Evolutionary conservation across 75 land plant genomes (phyloP), one percentile per base, ranked within the genome.

Genomic region (Pseudotsuga menziesii): DNA sequence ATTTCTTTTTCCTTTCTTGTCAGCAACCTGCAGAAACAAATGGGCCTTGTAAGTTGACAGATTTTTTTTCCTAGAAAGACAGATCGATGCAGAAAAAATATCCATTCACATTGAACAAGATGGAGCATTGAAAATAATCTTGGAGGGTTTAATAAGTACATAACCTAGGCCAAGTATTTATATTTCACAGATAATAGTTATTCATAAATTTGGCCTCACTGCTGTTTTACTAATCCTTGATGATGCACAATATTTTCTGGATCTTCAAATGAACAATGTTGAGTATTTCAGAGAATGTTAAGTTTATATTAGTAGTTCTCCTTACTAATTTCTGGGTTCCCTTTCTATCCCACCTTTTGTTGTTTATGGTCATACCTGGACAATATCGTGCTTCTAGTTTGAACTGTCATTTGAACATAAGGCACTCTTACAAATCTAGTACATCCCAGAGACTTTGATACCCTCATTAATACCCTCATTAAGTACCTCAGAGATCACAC

Each of bases 1-100:
- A 84, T 84, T 77, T 75, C 48, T 5, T 62, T 77, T 44, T 84
- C 85, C n/a, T 66, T 64, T 57, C 85, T 73, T 59, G 83, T 73
- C 75, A 84, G 58, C 22, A 84, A 39, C 80, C 78, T 79, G 80
- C 57, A 73, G 20, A 55, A 44, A 70, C 22, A 70, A 12, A 4
- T 13, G n/a, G 36, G 41, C 7, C 48, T 44, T 36, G 0, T 69
- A 2, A 69, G 72, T 9, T 39, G 13, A 35, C 72, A 69, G 3
- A 69, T 9, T 19, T 41, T 41, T 20, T 13, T 39, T 69, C 52
- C 72, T 69, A 36, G 20, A 36, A 69, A 4, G n/a, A 3, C 22
- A 41, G 13, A 41, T 36, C 6, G 4, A 12, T 11, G 1, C 8
- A 44, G 44, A 4, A 39, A 39, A 39, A 66, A 36, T 7, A 39